Evolutionary conservation across 768 basidiomycete species (phyloP), one percentile per base, ranked within the genome.

Genomic region (Dioszegia hungarica): DNA sequence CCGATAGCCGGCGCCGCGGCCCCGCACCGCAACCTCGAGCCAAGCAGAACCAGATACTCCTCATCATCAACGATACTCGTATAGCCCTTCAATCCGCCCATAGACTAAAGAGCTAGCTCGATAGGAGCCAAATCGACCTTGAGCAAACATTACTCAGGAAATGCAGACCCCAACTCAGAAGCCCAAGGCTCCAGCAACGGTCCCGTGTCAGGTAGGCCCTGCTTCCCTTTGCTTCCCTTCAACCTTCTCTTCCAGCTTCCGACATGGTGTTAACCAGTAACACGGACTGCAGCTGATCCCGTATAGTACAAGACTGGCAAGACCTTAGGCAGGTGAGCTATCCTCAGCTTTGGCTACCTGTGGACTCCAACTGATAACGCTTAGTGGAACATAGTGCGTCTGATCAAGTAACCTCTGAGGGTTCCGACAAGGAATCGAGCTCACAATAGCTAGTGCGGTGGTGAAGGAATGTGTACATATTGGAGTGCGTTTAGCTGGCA

Each of bases 381-480:
- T 87, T 37, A 91, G 88, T 70, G 92, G 92, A 45, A 95, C 92
- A 39, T 97, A 95, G 75, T 73, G 25, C 50, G 68, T 54, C 29
- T 40, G n/a, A n/a, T n/a, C n/a, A n/a, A n/a, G n/a, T n/a, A n/a
- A n/a, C n/a, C n/a, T n/a, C n/a, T n/a, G n/a, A n/a, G n/a, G n/a
- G n/a, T n/a, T n/a, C n/a, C n/a, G 20, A n/a, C 28, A 8, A 29
- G 34, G n/a, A 24, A 25, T 25, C 6, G 28, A 29, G 17, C 52
- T 54, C 27, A 43, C 28, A 28, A 22, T 11, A 15, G n/a, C 47
- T 48, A 75, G 74, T 60, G 74, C 74, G 17, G 71, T 76, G 1
- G 75, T 76, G 37, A 74, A 75, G 52, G 91, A 95, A 79, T 92
- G 92, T 41, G 88, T 93, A 24, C 90, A 94, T 71, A 86, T 94